Evolutionary conservation across 495 filamentous ascomycete species (phyloP).

Genomic region (Penicillium salamii): DNA sequence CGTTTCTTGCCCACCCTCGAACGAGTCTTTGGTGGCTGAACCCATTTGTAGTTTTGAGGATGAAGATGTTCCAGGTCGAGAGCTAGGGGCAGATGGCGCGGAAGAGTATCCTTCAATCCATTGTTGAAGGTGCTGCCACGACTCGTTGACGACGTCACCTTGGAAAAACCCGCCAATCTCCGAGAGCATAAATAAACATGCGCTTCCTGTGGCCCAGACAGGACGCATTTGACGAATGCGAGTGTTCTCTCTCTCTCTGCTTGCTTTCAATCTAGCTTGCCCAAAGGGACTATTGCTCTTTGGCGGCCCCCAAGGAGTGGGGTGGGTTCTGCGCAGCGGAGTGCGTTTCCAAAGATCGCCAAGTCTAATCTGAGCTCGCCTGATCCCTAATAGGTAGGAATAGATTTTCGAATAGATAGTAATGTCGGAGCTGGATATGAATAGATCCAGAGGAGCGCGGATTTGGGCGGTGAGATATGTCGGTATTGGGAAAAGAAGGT

Average conservation of each 20-base stretch:
- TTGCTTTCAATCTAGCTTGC: conserved; percentile 48
- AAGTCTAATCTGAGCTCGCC: conserved; percentile 76
- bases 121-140: conserved; percentile 61
- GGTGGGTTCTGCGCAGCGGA: conserved; percentile 69
- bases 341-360: conserved; percentile 83
- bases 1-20: conserved; percentile 18
- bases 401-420: conserved; percentile 77
- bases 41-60: conserved; percentile 21
- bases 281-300: conserved; percentile 59
- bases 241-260: conserved; percentile 56
- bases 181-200: conserved; percentile 81
- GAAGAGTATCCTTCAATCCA: conserved; percentile 49
- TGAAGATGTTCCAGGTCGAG: conserved; percentile 39
- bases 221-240: conserved; percentile 66
- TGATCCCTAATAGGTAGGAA: conserved; percentile 80
- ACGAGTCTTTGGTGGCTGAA: conserved; percentile 8
- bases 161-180: conserved; percentile 86
- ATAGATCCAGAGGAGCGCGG: conserved; percentile 79
- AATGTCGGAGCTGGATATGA: conserved; percentile 72
- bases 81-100: conserved; percentile 21
- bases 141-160: conserved; percentile 78
- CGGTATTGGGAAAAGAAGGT: conserved; percentile 77
- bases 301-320: conserved; percentile 62
- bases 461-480: conserved; percentile 69
- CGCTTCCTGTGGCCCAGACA: conserved; percentile 82